Evolutionary conservation across 2,329 filamentous ascomycete species (phyloP), one percentile per base, ranked within the genome.

Genomic region (Fusarium sp.): DNA sequence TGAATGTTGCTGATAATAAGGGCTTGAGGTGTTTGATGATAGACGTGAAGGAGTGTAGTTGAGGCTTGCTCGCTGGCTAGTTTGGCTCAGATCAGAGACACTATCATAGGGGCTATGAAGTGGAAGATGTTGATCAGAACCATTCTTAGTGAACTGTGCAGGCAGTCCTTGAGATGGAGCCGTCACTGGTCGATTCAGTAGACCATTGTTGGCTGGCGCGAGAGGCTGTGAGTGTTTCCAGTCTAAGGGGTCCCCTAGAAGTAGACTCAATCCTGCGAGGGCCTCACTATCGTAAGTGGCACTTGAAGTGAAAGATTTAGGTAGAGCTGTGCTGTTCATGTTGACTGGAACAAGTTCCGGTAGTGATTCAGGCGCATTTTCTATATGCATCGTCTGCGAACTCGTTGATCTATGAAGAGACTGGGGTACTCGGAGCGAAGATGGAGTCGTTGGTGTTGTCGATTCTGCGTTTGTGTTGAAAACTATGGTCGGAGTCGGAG

Each of bases 281-380:
- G 47, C 64, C 23, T 72, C 66, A 1, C 16, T 44, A 25, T 60
- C 56, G 23, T 25, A 47, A 15, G 28, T 57, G 9, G 56, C 37
- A 10, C 37, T 57, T 30, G 64, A 32, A 19, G 33, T 53, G 7
- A 44, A 46, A 13, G 59, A 19, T 32, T 38, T 46, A 9, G 59
- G 46, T 18, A 42, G 18, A 28, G 28, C 3, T 6, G 32, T 5
- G 16, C 25, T 44, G 50, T 18, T 18, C 64, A 72, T 72, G 9
- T 64, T 42, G 19, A 69, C 52, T 32, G 64, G 64, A 19, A 69
- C 53, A 28, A 69, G 50, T 54, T 72, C 69, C 30, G 69, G 69
- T 5, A 69, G 52, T 11, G 64, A 65, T 16, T 50, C 59, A 9
- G 21, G 21, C 5, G 52, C 19, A 21, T 64, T 47, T 30, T 69